Percentiles rank a stretch among this genome's conserved stretches.
These are phyloP conservation scores for Botryotinia narcissicola DNA, from an alignment of 2,329 filamentous ascomycete species.

Conservation along the genomic window DNA sequence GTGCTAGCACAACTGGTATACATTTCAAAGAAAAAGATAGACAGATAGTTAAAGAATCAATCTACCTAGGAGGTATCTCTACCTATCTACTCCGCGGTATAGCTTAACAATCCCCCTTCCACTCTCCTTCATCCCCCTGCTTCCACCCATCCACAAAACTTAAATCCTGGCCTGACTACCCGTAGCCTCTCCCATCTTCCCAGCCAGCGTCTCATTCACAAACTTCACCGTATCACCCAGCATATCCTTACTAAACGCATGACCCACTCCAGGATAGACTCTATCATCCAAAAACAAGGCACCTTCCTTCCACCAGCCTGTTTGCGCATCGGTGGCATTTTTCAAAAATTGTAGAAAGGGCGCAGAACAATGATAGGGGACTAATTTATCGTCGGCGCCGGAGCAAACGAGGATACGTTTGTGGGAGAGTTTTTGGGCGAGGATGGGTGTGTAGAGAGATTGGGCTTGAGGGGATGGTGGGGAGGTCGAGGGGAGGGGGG, in stretches of 20 bases:
- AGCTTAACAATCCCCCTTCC: no score
- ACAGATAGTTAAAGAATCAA: neutral
- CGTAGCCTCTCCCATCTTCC: neutral
- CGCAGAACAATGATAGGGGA: conserved; percentile 62
- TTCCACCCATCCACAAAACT: neutral
- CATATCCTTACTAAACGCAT: conserved; percentile 69
- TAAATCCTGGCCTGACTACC: conserved; percentile 29
- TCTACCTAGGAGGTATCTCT: no score
- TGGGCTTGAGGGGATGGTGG: conserved; percentile 45
- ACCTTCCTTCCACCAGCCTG: conserved; percentile 53
- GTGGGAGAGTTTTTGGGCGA: conserved; percentile 52
- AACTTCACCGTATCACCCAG: conserved; percentile 63
- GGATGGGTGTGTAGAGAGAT: conserved; percentile 45
- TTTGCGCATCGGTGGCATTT: conserved; percentile 42
- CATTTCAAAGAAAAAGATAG: neutral
- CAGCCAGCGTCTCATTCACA: conserved; percentile 45
- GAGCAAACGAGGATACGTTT: conserved; percentile 66
- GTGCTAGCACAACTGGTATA: neutral
- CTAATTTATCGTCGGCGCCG: conserved; percentile 67
- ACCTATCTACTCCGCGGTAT: neutral
- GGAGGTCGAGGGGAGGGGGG: conserved; percentile 36
- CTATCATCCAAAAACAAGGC: conserved; percentile 60
- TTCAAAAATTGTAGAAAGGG: conserved; percentile 63
- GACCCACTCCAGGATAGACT: conserved; percentile 66
- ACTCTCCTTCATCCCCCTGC: no score